phyloP scores from a whole-genome alignment of 139 green algal genomes.

The Eudorina sp. region DNA sequence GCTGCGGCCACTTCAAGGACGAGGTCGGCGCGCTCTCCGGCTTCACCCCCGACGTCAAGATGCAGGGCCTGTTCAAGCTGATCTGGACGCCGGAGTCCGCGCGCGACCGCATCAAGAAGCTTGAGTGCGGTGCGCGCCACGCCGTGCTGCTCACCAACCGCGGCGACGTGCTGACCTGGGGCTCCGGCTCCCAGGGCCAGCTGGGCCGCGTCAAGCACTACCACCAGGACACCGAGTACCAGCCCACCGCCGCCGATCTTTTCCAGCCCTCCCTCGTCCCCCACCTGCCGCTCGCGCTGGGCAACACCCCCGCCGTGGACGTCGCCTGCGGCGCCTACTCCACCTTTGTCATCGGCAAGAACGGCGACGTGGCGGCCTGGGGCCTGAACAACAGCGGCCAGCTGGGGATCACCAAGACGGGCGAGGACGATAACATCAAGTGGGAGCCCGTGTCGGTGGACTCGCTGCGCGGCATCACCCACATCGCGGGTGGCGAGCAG shows the following conservation, averaged over 20 bases:
- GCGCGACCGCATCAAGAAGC: conserved; percentile 62
- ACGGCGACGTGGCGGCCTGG: conserved; percentile 78
- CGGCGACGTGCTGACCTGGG: conserved; percentile 85
- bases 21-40: conserved; percentile 78
- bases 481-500: conserved; percentile 83
- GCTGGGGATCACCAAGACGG: conserved; percentile 70
- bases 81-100: conserved; percentile 64
- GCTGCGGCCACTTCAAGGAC: conserved; percentile 90
- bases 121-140: conserved; percentile 83
- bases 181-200: conserved; percentile 86
- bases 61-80: conserved; percentile 57
- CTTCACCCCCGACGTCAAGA: conserved; percentile 69
- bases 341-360: conserved; percentile 76
- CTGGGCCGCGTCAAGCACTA: conserved; percentile 78
- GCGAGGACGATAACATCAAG: conserved; percentile 47
- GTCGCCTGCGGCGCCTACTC: conserved; percentile 70
- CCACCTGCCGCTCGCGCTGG: conserved; percentile 6
- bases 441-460: conserved; percentile 64
- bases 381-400: conserved; percentile 95
- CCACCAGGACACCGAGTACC: conserved; percentile 42
- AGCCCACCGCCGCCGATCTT: conserved; percentile 52
- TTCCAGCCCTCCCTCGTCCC: conserved; percentile 63
- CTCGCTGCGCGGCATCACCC: conserved; percentile 52
- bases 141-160: conserved; percentile 68
- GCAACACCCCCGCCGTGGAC: conserved; percentile 25